Conservation (phyloP, 2,329 filamentous ascomycete species). For the Pseudopithomyces maydicus region DNA sequence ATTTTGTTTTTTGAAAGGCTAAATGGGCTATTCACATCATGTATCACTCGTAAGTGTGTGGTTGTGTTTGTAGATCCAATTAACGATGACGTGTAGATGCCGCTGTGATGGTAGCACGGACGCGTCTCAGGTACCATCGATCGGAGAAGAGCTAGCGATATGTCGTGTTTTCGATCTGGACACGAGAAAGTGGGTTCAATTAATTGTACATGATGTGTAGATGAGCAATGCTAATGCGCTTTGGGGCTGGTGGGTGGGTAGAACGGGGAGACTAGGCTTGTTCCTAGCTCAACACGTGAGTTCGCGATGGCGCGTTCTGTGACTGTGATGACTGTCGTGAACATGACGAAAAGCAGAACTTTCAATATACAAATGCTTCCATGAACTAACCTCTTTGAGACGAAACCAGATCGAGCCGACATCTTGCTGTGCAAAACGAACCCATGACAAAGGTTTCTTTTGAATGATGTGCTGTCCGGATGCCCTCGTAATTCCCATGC, state of each 20-base stretch:
- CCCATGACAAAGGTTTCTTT: too few species aligned
- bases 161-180: not conserved
- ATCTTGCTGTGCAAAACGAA: too few species aligned
- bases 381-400: too few species aligned
- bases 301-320: conserved; percentile 1
- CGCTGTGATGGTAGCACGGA: too few species aligned
- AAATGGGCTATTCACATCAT: too few species aligned
- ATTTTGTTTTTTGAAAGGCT: too few species aligned
- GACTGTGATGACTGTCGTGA: not conserved
- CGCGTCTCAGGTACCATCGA: not conserved
- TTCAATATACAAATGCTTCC: too few species aligned
- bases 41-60: too few species aligned
- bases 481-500: too few species aligned
- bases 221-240: not conserved
- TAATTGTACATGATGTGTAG: not conserved
- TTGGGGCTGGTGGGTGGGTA: not conserved
- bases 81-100: conserved; percentile 1
- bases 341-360: not conserved
- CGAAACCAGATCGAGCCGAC: too few species aligned
- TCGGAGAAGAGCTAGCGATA: not conserved
- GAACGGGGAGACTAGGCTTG: not conserved
- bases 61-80: not conserved
- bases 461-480: too few species aligned
- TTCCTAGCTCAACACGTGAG: not conserved
- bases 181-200: not conserved